phyloP scores from a whole-genome alignment of 306 rosid genomes.

The Gynostemma pentaphyllum region DNA sequence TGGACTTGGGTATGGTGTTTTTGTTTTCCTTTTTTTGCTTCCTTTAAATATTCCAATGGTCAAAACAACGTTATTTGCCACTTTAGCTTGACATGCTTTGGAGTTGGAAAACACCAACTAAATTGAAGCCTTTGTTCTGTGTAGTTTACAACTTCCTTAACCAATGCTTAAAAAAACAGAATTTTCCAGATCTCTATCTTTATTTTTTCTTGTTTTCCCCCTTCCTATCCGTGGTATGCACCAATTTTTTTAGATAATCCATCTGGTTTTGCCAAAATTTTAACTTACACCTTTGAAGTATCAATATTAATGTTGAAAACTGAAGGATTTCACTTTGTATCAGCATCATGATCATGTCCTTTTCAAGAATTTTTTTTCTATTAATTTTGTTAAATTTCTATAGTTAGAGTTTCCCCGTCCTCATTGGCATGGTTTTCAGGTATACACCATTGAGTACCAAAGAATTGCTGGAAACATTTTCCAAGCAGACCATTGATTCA shows the following conservation, averaged over 20 bases:
- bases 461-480: slow-evolving; percentile 66
- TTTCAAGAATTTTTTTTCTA: background rate
- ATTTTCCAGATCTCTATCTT: background rate
- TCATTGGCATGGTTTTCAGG: slow-evolving; percentile 38
- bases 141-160: background rate
- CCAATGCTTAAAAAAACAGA: background rate
- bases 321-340: background rate
- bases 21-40: background rate
- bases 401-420: slow-evolving; percentile 1
- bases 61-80: background rate
- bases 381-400: background rate
- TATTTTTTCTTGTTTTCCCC: background rate
- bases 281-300: background rate
- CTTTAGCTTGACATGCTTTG: background rate
- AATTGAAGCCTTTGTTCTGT: background rate
- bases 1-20: slow-evolving; percentile 58
- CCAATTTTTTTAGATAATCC: background rate
- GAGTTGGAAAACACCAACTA: background rate
- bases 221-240: background rate
- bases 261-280: no score
- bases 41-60: slow-evolving; percentile 2
- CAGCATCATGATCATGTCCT: background rate
- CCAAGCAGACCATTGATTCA: slow-evolving; percentile 66
- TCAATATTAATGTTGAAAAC: background rate
- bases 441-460: slow-evolving; percentile 68